phyloP scores from a whole-genome alignment of 768 basidiomycete species.

The Kwoniella heveanensis region DNA sequence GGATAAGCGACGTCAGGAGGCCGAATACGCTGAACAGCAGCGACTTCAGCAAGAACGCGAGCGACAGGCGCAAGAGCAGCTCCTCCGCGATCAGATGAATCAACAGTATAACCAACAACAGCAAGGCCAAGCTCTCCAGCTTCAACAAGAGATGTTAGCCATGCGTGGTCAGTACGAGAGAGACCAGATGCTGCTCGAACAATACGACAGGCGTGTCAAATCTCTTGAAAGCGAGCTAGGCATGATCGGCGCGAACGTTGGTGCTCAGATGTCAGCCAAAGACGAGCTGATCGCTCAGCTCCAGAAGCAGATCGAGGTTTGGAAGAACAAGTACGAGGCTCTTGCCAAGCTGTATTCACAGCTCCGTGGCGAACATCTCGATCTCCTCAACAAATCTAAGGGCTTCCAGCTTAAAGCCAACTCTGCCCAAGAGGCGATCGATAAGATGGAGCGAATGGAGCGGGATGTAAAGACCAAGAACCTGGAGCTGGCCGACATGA shows the following conservation, averaged over 20 bases:
- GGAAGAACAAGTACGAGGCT: constrained; percentile 99
- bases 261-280: constrained; percentile 83
- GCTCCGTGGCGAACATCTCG: constrained; percentile 92
- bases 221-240: constrained; percentile 86
- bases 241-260: constrained; percentile 72
- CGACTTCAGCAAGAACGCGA: constrained; percentile 83
- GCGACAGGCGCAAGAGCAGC: constrained; percentile 81
- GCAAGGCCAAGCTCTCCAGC: constrained; percentile 72
- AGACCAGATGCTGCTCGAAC: constrained; percentile 94
- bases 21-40: constrained; percentile 88
- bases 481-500: constrained; percentile 96
- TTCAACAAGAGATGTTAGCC: constrained; percentile 84
- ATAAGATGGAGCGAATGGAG: constrained; percentile 99
- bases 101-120: constrained; percentile 69
- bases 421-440: constrained; percentile 95
- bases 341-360: constrained; percentile 98
- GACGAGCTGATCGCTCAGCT: constrained; percentile 94
- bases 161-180: constrained; percentile 97
- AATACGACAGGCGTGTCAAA: constrained; percentile 95
- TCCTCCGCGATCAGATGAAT: constrained; percentile 61
- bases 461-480: constrained; percentile 98
- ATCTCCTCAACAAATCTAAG: constrained; percentile 96
- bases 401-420: constrained; percentile 96
- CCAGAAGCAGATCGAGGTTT: constrained; percentile 92
- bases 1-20: constrained; percentile 73